Conservation (phyloP, 2,329 filamentous ascomycete genomes). For the Hypomyces rosellus region DNA sequence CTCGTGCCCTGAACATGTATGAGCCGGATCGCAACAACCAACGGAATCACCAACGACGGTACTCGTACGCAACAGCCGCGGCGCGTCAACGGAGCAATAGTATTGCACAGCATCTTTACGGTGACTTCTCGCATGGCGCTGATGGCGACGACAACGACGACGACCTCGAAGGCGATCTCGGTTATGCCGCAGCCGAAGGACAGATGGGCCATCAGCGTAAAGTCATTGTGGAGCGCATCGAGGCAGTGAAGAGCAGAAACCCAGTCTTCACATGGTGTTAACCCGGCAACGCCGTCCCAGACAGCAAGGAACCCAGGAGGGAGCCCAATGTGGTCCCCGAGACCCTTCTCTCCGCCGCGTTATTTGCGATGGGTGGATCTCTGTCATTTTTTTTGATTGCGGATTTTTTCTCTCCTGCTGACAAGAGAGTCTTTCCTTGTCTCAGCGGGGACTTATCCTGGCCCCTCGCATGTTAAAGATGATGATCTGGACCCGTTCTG, state of each 20-base stretch:
- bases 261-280: constrained; percentile 98
- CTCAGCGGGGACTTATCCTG: too few species aligned
- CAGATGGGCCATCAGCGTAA: constrained; percentile 88
- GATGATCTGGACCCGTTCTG: not conserved
- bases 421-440: not conserved
- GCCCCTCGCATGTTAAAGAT: too few species aligned
- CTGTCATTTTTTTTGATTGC: too few species aligned
- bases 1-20: constrained; percentile 37
- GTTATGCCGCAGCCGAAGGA: constrained; percentile 88
- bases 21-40: constrained; percentile 40
- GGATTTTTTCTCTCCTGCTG: not conserved
- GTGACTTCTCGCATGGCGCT: constrained; percentile 25
- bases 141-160: constrained; percentile 54
- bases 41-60: constrained; percentile 42
- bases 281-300: constrained; percentile 12
- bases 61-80: constrained; percentile 46
- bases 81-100: constrained; percentile 42
- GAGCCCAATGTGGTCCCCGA: not conserved
- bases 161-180: constrained; percentile 84
- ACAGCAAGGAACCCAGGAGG: too few species aligned
- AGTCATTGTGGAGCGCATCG: constrained; percentile 92
- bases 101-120: constrained; percentile 49
- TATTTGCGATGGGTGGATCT: not conserved
- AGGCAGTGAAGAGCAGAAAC: constrained; percentile 91
- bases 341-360: not conserved